Evolutionary conservation across 1,284 basidiomycete genomes (phyloP), one percentile per base, ranked within the genome.

Genomic region (Wallemia mellicola): DNA sequence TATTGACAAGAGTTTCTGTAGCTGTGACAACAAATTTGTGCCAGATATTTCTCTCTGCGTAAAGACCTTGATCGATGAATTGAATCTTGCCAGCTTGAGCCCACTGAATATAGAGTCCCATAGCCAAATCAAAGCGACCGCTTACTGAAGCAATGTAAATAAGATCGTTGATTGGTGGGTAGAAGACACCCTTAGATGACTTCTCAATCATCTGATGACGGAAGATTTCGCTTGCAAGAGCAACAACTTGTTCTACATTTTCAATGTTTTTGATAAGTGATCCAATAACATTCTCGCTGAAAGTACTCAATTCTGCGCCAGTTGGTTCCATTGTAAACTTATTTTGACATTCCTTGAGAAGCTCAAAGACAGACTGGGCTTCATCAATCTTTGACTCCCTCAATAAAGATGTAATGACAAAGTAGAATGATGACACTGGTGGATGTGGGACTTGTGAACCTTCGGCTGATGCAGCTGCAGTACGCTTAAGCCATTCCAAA

Each of bases 401-500:
- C 15, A 27, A 57, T 5, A 48, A 22, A 48, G 38, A 48, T n/a
- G 38, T 48, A 3, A 48, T 48, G 19, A 48, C 22, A 22, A 48
- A 48, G 38, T 48, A 48, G n/a, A 48, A 48, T 3, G 38, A 48
- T 48, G 38, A 48, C 5, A 48, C 38, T 22, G 38, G 38, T 48
- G 38, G 38, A 22, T 48, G 38, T 48, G 38, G 38, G 22, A 48
- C 22, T n/a, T 48, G 38, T 7, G 38, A 48, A n/a, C 38, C 38
- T 22, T 48, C 38, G 14, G 22, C 22, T 48, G 38, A 7, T 48
- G 38, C 22, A 7, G 5, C 22, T 11, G 38, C 38, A 48, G 54
- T 54, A 58, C 54, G 54, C 30, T 58, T 55, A 58, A 28, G 15
- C 48, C 24, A 15, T 54, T 55, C 24, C 27, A 28, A 59, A 54